These are phyloP conservation scores for Pseudozyma hubeiensis DNA, from an alignment of 1,284 basidiomycete genomes.

Conservation along the genomic window DNA sequence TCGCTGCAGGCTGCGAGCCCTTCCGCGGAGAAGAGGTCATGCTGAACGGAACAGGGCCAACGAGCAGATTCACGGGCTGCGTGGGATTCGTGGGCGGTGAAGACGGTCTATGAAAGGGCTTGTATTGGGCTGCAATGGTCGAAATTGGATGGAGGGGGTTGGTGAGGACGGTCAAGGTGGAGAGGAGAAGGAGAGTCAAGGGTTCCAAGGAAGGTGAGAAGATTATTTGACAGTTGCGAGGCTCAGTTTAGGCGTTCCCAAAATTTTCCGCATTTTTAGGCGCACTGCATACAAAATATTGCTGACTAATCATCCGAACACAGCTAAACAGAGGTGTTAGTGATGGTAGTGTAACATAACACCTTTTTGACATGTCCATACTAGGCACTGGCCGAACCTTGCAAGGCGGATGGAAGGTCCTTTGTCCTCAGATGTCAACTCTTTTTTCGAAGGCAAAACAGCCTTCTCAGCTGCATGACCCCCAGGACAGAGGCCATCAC, in stretches of 20 bases:
- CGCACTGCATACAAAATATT: slow-evolving; percentile 6
- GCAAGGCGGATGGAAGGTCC: too few relatives aligned
- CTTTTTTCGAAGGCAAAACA: too few relatives aligned
- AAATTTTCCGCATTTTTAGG: slow-evolving; percentile 33
- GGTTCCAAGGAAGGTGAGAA: slow-evolving; percentile 10
- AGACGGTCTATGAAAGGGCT: not conserved
- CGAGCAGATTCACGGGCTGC: not conserved
- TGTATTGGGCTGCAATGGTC: not conserved
- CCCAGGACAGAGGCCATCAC: too few relatives aligned
- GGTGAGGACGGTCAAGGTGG: not conserved
- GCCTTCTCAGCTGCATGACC: too few relatives aligned
- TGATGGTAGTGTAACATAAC: too few relatives aligned
- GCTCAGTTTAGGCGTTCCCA: slow-evolving; percentile 31
- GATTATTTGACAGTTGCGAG: not conserved
- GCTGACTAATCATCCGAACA: slow-evolving; percentile 24
- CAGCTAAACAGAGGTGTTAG: too few relatives aligned
- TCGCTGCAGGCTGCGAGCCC: slow-evolving; percentile 5
- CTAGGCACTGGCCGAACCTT: too few relatives aligned
- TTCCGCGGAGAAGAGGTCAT: slow-evolving; percentile 34
- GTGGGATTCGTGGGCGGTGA: not conserved
- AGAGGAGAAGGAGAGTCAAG: slow-evolving; percentile 2
- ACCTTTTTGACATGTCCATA: not conserved
- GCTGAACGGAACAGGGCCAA: not conserved
- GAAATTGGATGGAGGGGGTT: too few relatives aligned
- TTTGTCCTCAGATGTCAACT: too few relatives aligned